Evolutionary conservation across 108 stramenopile genomes (phyloP).

Genomic region (Parietichytrium sp.): DNA sequence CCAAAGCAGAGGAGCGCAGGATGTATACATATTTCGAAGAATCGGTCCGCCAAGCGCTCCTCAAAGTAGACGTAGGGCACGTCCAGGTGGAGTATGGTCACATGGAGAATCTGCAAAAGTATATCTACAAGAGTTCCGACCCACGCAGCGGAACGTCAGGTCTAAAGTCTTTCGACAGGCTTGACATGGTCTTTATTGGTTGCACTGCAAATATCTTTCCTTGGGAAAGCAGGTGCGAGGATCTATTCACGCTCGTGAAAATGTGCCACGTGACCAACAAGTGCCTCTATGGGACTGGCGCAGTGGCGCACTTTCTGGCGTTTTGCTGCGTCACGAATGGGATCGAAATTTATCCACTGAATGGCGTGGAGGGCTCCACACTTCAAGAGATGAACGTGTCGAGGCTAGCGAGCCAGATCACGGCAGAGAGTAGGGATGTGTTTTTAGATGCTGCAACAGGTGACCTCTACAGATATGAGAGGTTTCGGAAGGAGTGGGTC

Average conservation of each 20-base stretch:
- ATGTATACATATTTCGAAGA: not conserved
- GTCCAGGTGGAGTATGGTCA: not conserved
- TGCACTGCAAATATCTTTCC: not conserved
- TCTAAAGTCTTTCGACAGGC: conserved; percentile 8
- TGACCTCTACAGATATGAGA: not conserved
- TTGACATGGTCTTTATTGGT: not conserved
- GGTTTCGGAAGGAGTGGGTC: not conserved
- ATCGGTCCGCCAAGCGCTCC: not conserved
- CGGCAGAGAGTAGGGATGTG: not conserved
- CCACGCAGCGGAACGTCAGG: not conserved
- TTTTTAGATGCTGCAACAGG: not conserved
- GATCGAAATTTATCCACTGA: not conserved
- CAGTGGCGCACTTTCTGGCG: not conserved
- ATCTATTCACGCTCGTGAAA: not conserved
- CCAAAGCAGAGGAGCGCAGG: conserved; percentile 1
- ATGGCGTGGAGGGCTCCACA: conserved; percentile 2
- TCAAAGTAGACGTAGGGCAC: not conserved
- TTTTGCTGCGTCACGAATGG: not conserved
- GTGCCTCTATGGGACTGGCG: conserved; percentile 10
- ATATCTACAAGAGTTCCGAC: not conserved
- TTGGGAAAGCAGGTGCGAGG: not conserved
- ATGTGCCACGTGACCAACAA: conserved; percentile 6
- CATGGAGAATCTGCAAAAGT: not conserved
- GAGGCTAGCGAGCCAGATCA: not conserved
- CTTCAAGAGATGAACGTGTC: not conserved